phyloP scores from a whole-genome alignment of 2,329 filamentous ascomycete genomes.

The Trichoderma asperellum region DNA sequence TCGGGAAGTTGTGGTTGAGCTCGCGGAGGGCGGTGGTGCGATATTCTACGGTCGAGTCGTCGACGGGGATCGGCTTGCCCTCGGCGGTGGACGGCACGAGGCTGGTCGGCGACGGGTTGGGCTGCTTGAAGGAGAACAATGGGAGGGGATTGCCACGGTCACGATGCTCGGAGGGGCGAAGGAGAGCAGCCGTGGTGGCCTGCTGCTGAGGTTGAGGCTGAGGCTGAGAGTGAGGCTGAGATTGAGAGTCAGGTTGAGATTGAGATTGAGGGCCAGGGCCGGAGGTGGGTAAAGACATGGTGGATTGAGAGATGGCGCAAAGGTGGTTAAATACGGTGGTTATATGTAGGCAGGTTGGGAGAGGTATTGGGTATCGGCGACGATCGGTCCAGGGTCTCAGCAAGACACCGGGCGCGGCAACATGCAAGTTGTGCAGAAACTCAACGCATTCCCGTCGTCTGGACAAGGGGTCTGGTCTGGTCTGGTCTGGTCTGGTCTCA shows the following conservation, averaged over 20 bases:
- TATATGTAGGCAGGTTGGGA: slow-evolving; percentile 25
- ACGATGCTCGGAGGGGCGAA: slow-evolving; percentile 36
- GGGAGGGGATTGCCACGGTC: slow-evolving; percentile 48
- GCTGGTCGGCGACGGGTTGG: slow-evolving; percentile 57
- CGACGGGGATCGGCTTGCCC: slow-evolving; percentile 59
- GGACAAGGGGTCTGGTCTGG: slow-evolving; percentile 26
- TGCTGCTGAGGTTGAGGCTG: slow-evolving; percentile 31
- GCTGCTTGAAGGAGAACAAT: slow-evolving; percentile 51
- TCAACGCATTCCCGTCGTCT: slow-evolving; percentile 26
- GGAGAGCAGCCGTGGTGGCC: slow-evolving; percentile 34
- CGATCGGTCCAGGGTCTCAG: slow-evolving; percentile 29
- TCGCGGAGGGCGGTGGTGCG: slow-evolving; percentile 64
- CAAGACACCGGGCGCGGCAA: slow-evolving; percentile 28
- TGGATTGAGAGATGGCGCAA: slow-evolving; percentile 17
- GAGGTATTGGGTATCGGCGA: slow-evolving; percentile 27
- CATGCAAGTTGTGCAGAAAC: slow-evolving; percentile 28
- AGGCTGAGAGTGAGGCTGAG: slow-evolving; percentile 23
- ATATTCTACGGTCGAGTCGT: slow-evolving; percentile 59
- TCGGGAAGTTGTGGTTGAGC: slow-evolving; percentile 61
- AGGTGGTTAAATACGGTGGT: slow-evolving; percentile 24
- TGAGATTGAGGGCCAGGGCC: slow-evolving; percentile 2
- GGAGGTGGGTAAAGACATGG: slow-evolving; percentile 29
- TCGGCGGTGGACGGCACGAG: slow-evolving; percentile 59
- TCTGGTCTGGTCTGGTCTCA: slow-evolving; percentile 4
- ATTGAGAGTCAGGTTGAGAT: background rate